Conservation (phyloP, 805 yeast species). For the Myxozyma sirexii region DNA sequence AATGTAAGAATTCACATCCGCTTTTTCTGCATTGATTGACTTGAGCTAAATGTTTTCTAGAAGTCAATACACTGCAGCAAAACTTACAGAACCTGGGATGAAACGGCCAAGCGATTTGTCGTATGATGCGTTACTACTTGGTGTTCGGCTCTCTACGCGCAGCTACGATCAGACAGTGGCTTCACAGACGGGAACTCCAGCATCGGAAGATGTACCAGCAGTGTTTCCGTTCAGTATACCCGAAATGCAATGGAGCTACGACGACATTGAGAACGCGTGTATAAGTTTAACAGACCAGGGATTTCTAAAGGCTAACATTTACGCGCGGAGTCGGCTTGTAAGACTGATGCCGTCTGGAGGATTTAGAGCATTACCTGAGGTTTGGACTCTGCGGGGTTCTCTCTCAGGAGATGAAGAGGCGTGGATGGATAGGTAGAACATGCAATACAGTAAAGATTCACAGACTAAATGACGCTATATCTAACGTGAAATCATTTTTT, state of each 20-base stretch:
- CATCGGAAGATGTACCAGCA: background rate
- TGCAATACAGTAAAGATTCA: too few relatives aligned
- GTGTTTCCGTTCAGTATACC: background rate
- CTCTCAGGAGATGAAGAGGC: constrained; percentile 27
- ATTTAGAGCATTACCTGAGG: constrained; percentile 21
- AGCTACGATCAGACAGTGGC: background rate
- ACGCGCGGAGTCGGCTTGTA: constrained; percentile 29
- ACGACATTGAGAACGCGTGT: constrained; percentile 42
- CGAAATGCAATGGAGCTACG: constrained; percentile 28
- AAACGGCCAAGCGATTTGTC: constrained; percentile 29
- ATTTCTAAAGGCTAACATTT: constrained; percentile 44
- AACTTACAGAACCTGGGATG: constrained; percentile 2
- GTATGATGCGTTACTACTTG: constrained; percentile 27
- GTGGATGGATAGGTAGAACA: constrained; percentile 27
- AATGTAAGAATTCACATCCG: background rate
- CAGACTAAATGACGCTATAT: too few relatives aligned
- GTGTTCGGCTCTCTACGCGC: constrained; percentile 26
- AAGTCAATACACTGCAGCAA: background rate
- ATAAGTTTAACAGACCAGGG: constrained; percentile 43
- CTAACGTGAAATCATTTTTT: too few relatives aligned
- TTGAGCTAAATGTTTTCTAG: background rate
- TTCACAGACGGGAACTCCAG: background rate
- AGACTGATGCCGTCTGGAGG: constrained; percentile 27
- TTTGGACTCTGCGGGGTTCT: constrained; percentile 21
- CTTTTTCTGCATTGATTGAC: background rate